Evolutionary conservation across 2,329 filamentous ascomycete species (phyloP).

Genomic region (Nigrospora osmanthi): DNA sequence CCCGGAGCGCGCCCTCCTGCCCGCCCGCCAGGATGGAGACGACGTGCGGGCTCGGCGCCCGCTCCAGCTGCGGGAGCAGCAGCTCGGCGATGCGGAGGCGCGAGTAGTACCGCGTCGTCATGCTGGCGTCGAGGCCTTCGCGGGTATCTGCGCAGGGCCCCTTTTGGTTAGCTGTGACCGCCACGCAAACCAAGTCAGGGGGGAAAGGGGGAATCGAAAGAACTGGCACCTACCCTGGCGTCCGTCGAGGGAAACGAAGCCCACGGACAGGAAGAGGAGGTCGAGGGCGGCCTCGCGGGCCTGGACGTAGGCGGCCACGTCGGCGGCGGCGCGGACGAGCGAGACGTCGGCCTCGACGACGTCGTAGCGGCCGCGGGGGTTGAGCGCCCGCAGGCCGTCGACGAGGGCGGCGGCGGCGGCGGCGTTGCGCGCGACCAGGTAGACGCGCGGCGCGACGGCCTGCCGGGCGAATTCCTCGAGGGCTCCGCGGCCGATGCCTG

Average conservation of each 20-base stretch:
- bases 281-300: conserved; percentile 22
- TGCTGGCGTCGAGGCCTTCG: conserved; percentile 43
- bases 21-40: conserved; percentile 42
- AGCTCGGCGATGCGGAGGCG: conserved; percentile 41
- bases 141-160: conserved; percentile 35
- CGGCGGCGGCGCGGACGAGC: conserved; percentile 23
- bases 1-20: conserved; percentile 34
- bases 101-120: conserved; percentile 42
- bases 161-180: too few species aligned
- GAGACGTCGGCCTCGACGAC: conserved; percentile 23
- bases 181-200: too few species aligned
- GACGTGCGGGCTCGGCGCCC: conserved; percentile 29
- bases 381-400: neutral
- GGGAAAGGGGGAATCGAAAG: too few species aligned
- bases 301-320: conserved; percentile 19
- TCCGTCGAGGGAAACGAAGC: conserved; percentile 15
- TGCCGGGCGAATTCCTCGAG: conserved; percentile 28
- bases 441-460: conserved; percentile 27
- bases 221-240: conserved; percentile 9
- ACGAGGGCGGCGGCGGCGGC: neutral
- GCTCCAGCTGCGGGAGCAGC: conserved; percentile 39
- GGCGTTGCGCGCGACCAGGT: conserved; percentile 33
- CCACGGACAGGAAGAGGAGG: conserved; percentile 27
- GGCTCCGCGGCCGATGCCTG: conserved; percentile 36
- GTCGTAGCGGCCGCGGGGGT: conserved; percentile 12